These are phyloP conservation scores for Salix koriyanagi DNA, from an alignment of 345 rosid genomes.

Conservation along the genomic window DNA sequence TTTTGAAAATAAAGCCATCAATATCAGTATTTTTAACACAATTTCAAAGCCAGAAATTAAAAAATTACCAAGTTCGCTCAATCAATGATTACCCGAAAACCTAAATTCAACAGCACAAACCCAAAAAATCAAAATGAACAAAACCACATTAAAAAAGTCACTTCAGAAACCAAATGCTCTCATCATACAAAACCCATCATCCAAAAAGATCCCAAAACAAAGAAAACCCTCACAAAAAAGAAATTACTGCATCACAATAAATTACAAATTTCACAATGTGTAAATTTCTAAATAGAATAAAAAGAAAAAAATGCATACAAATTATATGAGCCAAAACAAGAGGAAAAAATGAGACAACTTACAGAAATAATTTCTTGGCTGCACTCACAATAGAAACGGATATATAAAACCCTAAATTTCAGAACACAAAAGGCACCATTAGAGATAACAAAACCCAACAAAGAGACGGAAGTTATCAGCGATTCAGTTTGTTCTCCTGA, in stretches of 20 bases:
- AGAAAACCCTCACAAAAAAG: background rate
- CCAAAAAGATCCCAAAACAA: background rate
- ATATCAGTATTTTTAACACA: background rate
- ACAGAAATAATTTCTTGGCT: background rate
- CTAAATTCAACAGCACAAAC: background rate
- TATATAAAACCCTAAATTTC: constrained; percentile 41
- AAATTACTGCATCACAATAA: background rate
- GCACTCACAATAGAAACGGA: background rate
- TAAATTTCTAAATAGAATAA: background rate
- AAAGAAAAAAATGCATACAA: background rate
- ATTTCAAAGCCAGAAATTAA: background rate
- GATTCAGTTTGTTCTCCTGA: background rate
- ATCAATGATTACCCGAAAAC: background rate
- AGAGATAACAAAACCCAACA: constrained; percentile 21
- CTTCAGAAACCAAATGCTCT: background rate
- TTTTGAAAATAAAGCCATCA: background rate
- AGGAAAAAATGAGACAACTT: background rate
- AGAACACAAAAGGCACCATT: constrained; percentile 34
- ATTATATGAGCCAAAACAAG: background rate
- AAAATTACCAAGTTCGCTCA: background rate
- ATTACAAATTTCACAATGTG: background rate
- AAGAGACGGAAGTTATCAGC: background rate
- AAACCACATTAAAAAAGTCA: background rate
- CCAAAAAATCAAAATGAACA: background rate
- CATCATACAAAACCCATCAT: background rate